Conservation (phyloP, 75 land plant genomes). For the Pinus tabuliformis region DNA sequence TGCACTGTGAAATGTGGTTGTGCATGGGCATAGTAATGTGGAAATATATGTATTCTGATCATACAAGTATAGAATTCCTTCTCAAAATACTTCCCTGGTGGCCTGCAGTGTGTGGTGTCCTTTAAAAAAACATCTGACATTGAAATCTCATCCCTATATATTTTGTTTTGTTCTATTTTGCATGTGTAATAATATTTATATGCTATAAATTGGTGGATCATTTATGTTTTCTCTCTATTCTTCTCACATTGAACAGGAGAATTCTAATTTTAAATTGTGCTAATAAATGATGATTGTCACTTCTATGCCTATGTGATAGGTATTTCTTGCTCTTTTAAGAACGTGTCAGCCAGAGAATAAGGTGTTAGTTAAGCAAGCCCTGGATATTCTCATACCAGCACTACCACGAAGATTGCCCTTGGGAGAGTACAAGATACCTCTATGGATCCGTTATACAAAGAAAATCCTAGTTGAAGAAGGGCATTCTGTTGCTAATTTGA, state of each 20-base stretch:
- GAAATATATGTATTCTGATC: neutral
- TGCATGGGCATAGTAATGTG: too few relatives aligned
- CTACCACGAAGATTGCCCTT: slow-evolving; percentile 84
- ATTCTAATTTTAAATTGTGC: neutral
- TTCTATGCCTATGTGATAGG: slow-evolving; percentile 30
- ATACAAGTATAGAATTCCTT: neutral
- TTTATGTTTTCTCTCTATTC: neutral
- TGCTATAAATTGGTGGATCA: neutral
- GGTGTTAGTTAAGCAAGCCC: slow-evolving; percentile 91
- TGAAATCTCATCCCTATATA: neutral
- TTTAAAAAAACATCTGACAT: neutral
- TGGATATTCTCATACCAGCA: slow-evolving; percentile 99
- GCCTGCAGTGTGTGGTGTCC: neutral
- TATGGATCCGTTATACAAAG: slow-evolving; percentile 98
- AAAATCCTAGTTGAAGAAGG: slow-evolving; percentile 98
- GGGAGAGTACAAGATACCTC: slow-evolving; percentile 89
- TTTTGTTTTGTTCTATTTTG: neutral
- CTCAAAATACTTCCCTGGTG: neutral
- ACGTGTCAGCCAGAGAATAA: slow-evolving; percentile 99
- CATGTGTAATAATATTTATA: neutral
- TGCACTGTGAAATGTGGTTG: too few relatives aligned
- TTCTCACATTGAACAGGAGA: neutral
- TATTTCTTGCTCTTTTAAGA: slow-evolving; percentile 95
- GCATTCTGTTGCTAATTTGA: slow-evolving; percentile 93
- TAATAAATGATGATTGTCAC: slow-evolving; percentile 5